Evolutionary conservation across 2,329 filamentous ascomycete genomes (phyloP).

Genomic region (Ophiostoma ulmi): DNA sequence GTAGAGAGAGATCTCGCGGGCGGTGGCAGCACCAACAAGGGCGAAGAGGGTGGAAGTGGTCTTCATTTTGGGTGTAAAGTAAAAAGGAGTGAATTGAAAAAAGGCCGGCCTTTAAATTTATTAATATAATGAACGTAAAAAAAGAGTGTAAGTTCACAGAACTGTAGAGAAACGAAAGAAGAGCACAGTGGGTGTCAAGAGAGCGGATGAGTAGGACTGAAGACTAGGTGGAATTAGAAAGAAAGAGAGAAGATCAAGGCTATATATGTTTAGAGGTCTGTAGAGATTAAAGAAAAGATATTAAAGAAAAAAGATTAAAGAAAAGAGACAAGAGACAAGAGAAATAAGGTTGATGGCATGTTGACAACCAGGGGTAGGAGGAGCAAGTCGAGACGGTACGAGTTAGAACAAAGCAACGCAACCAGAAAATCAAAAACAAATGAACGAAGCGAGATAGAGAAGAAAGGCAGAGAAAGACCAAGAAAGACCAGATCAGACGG

Average conservation of each 20-base stretch:
- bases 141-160: slow-evolving; percentile 22
- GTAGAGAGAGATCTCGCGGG: slow-evolving; percentile 32
- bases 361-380: slow-evolving; percentile 9
- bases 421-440: slow-evolving; percentile 20
- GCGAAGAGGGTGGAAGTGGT: slow-evolving; percentile 31
- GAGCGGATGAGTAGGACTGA: slow-evolving; percentile 23
- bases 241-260: too few species aligned
- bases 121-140: slow-evolving; percentile 19
- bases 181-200: slow-evolving; percentile 17
- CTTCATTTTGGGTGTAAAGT: slow-evolving; percentile 25
- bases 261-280: neutral
- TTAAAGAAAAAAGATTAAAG: neutral
- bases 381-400: slow-evolving; percentile 20
- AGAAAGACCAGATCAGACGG: neutral
- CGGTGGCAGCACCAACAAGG: slow-evolving; percentile 33
- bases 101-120: slow-evolving; percentile 23
- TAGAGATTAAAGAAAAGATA: neutral
- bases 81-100: slow-evolving; percentile 20
- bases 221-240: neutral
- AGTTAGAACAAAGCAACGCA: slow-evolving; percentile 16
- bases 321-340: neutral
- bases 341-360: neutral
- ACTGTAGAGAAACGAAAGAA: slow-evolving; percentile 21
- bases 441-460: slow-evolving; percentile 8
- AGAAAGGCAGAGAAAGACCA: neutral